Evolutionary conservation across 163 green algal genomes (phyloP).

Genomic region (Chlorella variabilis): DNA sequence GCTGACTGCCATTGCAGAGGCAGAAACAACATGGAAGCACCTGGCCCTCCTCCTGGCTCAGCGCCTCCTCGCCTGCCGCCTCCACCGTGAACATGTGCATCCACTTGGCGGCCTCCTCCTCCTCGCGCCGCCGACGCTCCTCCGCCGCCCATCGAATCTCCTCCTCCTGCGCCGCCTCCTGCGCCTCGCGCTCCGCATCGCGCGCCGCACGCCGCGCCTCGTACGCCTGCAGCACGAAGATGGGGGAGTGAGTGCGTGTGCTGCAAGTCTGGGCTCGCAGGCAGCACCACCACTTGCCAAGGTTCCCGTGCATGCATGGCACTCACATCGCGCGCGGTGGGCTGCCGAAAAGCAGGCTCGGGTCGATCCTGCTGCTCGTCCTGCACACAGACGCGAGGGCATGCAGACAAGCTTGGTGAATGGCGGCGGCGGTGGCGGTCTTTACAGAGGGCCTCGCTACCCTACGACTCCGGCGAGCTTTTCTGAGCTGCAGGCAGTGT

Average conservation of each 20-base stretch:
- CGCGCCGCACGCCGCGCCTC: constrained; percentile 64
- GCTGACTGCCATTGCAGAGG: too few species aligned
- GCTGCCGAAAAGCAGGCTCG: neutral
- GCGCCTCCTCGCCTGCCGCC: constrained; percentile 59
- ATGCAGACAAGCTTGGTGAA: too few species aligned
- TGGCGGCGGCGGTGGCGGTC: too few species aligned
- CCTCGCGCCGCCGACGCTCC: constrained; percentile 63
- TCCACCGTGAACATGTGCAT: constrained; percentile 88
- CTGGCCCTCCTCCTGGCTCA: constrained; percentile 59
- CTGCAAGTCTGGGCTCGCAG: too few species aligned
- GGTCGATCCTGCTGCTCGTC: neutral
- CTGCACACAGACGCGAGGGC: too few species aligned
- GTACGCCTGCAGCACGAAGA: constrained; percentile 59
- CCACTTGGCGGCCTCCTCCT: constrained; percentile 90
- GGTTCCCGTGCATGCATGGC: neutral
- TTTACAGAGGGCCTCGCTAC: too few species aligned
- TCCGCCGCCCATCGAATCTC: constrained; percentile 67
- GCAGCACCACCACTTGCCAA: too few species aligned
- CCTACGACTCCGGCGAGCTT: too few species aligned
- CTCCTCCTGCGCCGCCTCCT: constrained; percentile 67
- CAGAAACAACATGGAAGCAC: too few species aligned
- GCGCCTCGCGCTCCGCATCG: constrained; percentile 75
- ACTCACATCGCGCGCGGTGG: neutral
- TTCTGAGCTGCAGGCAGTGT: too few species aligned
- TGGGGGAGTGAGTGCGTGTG: neutral